Evolutionary conservation across 2,329 filamentous ascomycete genomes (phyloP).

Genomic region (Orbilia ellipsospora): DNA sequence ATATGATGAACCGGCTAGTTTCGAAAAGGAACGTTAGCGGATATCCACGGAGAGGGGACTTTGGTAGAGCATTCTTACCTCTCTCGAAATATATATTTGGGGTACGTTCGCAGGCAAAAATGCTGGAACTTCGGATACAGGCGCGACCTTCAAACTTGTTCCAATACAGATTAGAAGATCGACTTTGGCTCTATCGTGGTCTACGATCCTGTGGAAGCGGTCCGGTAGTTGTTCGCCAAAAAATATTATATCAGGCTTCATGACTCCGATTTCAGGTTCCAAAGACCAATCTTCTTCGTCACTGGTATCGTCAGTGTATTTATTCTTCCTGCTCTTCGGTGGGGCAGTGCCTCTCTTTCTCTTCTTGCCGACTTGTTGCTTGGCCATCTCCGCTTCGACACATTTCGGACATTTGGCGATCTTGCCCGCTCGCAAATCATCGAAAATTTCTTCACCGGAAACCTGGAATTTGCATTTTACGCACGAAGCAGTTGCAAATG

Average conservation of each 20-base stretch:
- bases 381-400: slow-evolving; percentile 69
- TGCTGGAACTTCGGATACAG: slow-evolving; percentile 89
- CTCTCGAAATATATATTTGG: slow-evolving; percentile 88
- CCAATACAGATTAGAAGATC: slow-evolving; percentile 96
- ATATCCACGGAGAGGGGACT: slow-evolving; percentile 38
- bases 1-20: slow-evolving; percentile 80
- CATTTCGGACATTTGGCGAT: slow-evolving; percentile 84
- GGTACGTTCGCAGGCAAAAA: slow-evolving; percentile 82
- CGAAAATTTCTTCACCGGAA: slow-evolving; percentile 79
- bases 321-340: slow-evolving; percentile 56
- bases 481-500: slow-evolving; percentile 91
- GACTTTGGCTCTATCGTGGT: slow-evolving; percentile 80
- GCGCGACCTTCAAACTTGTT: slow-evolving; percentile 93
- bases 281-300: slow-evolving; percentile 60
- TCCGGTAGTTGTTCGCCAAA: slow-evolving; percentile 91
- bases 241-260: slow-evolving; percentile 64
- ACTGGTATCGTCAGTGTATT: slow-evolving; percentile 57
- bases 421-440: slow-evolving; percentile 77
- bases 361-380: slow-evolving; percentile 66
- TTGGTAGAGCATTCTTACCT: slow-evolving; percentile 64
- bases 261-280: slow-evolving; percentile 63
- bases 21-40: neutral
- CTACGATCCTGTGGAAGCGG: slow-evolving; percentile 82
- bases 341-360: slow-evolving; percentile 62
- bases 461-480: slow-evolving; percentile 81